A percentile compares a stretch with the other conserved stretches of the same genome.
phyloP scores from a whole-genome alignment of 1,284 basidiomycete genomes.

The Puccinia polysora region DNA sequence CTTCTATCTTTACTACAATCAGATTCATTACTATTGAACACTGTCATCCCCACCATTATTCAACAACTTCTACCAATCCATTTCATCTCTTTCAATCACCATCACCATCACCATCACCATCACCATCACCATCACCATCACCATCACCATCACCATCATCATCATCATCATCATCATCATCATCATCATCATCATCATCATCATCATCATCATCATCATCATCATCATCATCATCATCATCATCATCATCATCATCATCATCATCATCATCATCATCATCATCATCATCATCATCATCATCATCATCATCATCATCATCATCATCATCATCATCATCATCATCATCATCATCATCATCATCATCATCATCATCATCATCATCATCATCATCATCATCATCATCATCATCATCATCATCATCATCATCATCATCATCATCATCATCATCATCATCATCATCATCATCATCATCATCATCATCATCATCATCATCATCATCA shows the following conservation, averaged over 20 bases:
- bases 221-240: conserved; percentile 56
- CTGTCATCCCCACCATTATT: no score
- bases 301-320: conserved; percentile 49
- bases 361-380: conserved; percentile 68
- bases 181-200: conserved; percentile 56
- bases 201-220: conserved; percentile 50
- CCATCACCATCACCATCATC: conserved; percentile 46
- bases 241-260: conserved; percentile 53
- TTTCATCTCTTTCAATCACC: no score
- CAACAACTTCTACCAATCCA: no score
- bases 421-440: conserved; percentile 54
- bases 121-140: conserved; percentile 40
- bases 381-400: conserved; percentile 59
- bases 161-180: conserved; percentile 56
- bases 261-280: conserved; percentile 54
- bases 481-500: conserved; percentile 48
- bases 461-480: conserved; percentile 51
- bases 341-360: conserved; percentile 50
- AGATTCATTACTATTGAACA: no score
- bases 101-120: background rate
- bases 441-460: conserved; percentile 54
- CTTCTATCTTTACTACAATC: no score
- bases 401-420: conserved; percentile 56
- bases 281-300: conserved; percentile 51
- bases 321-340: conserved; percentile 48